Percentiles rank a stretch among this genome's conserved stretches.
Evolutionary conservation across 306 rosid genomes (phyloP).

Genomic region (Acacia crassicarpa): DNA sequence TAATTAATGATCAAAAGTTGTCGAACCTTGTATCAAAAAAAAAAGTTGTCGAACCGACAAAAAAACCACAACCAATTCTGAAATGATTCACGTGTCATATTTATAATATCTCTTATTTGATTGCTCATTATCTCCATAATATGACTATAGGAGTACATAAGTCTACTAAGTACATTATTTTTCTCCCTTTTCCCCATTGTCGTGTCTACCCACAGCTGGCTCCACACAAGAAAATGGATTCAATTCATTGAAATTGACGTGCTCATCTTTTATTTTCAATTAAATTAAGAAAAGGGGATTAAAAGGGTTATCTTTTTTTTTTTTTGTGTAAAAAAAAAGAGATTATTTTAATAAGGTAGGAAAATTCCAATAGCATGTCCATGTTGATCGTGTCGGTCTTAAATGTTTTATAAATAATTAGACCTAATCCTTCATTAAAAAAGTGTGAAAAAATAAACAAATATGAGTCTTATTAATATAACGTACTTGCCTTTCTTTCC

Average conservation of each 20-base stretch:
- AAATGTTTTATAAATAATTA: neutral
- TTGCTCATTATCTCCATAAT: neutral
- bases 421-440: neutral
- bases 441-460: neutral
- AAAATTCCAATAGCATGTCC: neutral
- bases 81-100: constrained; percentile 23
- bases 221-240: neutral
- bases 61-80: constrained; percentile 26
- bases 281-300: neutral
- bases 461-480: neutral
- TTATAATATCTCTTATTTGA: too few species aligned
- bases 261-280: neutral
- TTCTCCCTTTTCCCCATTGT: neutral
- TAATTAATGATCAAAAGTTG: constrained; percentile 26
- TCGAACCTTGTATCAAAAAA: too few species aligned
- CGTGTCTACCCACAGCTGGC: neutral
- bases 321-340: neutral
- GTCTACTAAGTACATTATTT: constrained; percentile 23
- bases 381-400: neutral
- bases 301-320: neutral
- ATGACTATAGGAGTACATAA: constrained; percentile 12
- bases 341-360: neutral
- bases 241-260: neutral
- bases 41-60: constrained; percentile 27
- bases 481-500: neutral